Percentiles rank a stretch among this genome's conserved stretches.
Conservation (phyloP, 768 basidiomycete genomes). For the Xerocomus spinulosus region DNA sequence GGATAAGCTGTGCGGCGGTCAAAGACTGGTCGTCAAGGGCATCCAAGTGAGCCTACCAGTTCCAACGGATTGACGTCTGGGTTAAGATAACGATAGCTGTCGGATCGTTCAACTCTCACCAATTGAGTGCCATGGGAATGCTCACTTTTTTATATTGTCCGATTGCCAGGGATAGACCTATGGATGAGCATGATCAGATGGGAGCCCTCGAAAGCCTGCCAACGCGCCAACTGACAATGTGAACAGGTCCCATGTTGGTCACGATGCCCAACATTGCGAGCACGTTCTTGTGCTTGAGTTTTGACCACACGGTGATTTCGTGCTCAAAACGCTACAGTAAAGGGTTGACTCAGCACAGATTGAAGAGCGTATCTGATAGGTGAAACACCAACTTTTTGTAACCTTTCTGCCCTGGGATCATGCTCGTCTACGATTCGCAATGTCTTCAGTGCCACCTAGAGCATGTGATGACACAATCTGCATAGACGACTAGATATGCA, state of each 20-base stretch:
- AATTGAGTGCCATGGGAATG: not conserved
- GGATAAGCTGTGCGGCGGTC: conserved; percentile 36
- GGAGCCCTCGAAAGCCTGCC: not conserved
- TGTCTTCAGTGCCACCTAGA: conserved; percentile 55
- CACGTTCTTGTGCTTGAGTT: conserved; percentile 44
- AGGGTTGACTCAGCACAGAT: not conserved
- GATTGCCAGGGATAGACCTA: conserved; percentile 63
- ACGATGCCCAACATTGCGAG: conserved; percentile 52
- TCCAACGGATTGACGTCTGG: conserved; percentile 37
- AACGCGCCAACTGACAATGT: conserved; percentile 36
- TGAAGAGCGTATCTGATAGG: not conserved
- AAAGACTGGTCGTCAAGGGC: not conserved
- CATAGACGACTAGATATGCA: not conserved
- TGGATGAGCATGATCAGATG: not conserved
- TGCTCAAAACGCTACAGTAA: conserved; percentile 47
- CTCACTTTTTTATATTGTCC: conserved; percentile 51
- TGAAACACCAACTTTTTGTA: conserved; percentile 25
- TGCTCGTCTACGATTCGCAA: conserved; percentile 43
- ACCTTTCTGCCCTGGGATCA: conserved; percentile 41
- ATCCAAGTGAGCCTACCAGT: conserved; percentile 32
- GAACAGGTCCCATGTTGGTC: conserved; percentile 48
- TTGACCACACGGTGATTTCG: conserved; percentile 53
- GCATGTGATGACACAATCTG: not conserved
- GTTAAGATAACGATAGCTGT: conserved; percentile 40
- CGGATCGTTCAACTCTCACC: not conserved